phyloP scores from a whole-genome alignment of 208 protist species.

The Acanthamoeba lenticulata region DNA sequence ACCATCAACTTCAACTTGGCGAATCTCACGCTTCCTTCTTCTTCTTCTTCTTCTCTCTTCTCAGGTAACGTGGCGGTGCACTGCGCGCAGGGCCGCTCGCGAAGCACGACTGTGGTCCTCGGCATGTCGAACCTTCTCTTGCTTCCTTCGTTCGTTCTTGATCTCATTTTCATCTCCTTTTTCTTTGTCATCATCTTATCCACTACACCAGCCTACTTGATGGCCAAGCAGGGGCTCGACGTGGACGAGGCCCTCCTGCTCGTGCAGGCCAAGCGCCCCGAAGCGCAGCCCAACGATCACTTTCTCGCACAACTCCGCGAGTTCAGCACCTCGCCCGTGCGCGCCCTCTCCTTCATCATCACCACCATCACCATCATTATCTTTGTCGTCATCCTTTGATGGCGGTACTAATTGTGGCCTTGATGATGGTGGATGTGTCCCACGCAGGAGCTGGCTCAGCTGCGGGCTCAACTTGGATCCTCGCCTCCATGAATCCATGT shows the following conservation, averaged over 20 bases:
- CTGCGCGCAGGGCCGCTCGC: slow-evolving; percentile 17
- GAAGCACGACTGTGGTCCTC: background rate
- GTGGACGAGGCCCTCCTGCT: background rate
- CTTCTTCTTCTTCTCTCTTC: background rate
- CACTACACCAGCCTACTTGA: background rate
- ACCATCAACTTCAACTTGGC: background rate
- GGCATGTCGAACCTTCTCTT: background rate
- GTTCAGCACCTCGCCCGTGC: background rate
- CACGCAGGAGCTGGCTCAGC: background rate
- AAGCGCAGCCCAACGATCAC: background rate
- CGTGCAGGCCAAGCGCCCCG: background rate
- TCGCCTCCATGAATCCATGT: too few relatives aligned
- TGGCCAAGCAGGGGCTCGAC: background rate
- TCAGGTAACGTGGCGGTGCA: slow-evolving; percentile 7
- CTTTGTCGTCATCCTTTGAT: background rate
- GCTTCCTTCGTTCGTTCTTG: background rate
- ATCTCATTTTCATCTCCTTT: background rate
- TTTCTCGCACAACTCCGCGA: background rate
- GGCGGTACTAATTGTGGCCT: too few relatives aligned
- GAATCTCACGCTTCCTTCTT: too few relatives aligned
- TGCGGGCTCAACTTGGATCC: background rate
- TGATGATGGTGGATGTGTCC: background rate
- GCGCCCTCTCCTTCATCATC: background rate
- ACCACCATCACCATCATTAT: too few relatives aligned
- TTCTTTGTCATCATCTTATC: too few relatives aligned